Evolutionary conservation across 176 grass and related monocot genomes (phyloP), one percentile per base, ranked within the genome.

Genomic region (Lolium rigidum): DNA sequence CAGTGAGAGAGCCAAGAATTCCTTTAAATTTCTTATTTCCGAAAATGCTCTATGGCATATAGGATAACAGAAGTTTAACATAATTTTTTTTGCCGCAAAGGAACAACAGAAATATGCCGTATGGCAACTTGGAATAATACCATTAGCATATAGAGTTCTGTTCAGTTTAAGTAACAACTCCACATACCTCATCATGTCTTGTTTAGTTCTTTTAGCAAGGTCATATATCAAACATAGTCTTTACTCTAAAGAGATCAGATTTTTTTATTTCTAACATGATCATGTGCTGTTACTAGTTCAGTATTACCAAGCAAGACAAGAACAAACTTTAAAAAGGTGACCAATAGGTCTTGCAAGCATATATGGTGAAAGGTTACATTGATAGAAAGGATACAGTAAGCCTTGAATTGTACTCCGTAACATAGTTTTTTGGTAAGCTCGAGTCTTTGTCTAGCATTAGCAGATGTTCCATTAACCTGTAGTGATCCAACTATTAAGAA

Each of bases 401-500:
- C 80, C 79, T 90, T 57, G 90, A 89, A 51, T 95, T 94, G 73
- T 92, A 98, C 65, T 98, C 91, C 35, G 11, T 39, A 10, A 91
- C 43, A 89, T 94, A 95, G 31, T 94, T 91, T 79, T 81, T 73
- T 51, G 81, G 86, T 56, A 95, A 88, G 66, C 74, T 75, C 14
- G 78, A 79, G 51, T 83, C 90, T 88, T 89, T 83, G 31, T 64
- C 73, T 72, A 98, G 50, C 57, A 87, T 86, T 78, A 98, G 78
- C 60, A 98, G 59, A 65, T 92, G 87, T 28, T 98, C 96, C 86
- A 95, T 70, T 64, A 98, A 94, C 51, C 96, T 98, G 84, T 54
- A 87, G 85, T 54, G 55, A 10, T 61, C 58, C 57, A 79, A 48
- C 61, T 82, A 24, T 55, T 66, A 90, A 86, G 82, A 80, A 9